These are phyloP conservation scores for Phytophthora rubi DNA, from an alignment of 352 stramenopile genomes.

Conservation along the genomic window DNA sequence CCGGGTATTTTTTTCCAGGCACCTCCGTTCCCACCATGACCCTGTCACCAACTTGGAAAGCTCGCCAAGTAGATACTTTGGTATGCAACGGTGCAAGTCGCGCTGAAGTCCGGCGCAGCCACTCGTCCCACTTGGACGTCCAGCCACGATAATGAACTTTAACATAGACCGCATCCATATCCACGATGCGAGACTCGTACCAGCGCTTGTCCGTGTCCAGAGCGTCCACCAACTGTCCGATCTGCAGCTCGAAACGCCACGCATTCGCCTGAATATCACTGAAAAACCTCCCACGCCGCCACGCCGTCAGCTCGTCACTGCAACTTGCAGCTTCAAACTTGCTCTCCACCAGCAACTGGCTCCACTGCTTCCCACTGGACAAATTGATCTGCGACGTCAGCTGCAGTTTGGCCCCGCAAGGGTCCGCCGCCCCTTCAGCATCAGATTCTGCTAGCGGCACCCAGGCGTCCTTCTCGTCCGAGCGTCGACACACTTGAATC, in stretches of 20 bases:
- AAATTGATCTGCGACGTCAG: conserved; percentile 43
- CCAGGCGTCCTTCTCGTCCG: conserved; percentile 45
- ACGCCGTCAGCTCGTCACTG: conserved; percentile 34
- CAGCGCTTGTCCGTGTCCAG: conserved; percentile 76
- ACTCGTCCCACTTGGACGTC: conserved; percentile 97
- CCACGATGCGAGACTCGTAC: conserved; percentile 76
- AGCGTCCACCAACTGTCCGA: conserved; percentile 72
- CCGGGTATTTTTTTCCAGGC: conserved; percentile 48
- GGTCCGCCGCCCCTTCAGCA: neutral
- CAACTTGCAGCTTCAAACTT: conserved; percentile 25
- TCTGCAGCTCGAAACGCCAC: conserved; percentile 66
- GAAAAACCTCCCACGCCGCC: conserved; percentile 59
- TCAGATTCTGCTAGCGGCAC: conserved; percentile 22
- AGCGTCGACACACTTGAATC: conserved; percentile 55
- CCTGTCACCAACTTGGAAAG: conserved; percentile 60
- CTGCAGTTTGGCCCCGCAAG: conserved; percentile 40
- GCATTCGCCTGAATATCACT: conserved; percentile 47
- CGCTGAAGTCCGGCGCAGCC: conserved; percentile 88
- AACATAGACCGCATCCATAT: conserved; percentile 61
- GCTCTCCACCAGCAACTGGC: conserved; percentile 60
- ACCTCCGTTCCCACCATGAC: conserved; percentile 58
- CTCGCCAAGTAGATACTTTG: conserved; percentile 68
- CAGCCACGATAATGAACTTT: conserved; percentile 97
- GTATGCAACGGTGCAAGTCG: conserved; percentile 93
- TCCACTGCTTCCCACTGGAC: conserved; percentile 40